phyloP scores from a whole-genome alignment of 495 filamentous ascomycete species.

The Neurospora sp. region DNA sequence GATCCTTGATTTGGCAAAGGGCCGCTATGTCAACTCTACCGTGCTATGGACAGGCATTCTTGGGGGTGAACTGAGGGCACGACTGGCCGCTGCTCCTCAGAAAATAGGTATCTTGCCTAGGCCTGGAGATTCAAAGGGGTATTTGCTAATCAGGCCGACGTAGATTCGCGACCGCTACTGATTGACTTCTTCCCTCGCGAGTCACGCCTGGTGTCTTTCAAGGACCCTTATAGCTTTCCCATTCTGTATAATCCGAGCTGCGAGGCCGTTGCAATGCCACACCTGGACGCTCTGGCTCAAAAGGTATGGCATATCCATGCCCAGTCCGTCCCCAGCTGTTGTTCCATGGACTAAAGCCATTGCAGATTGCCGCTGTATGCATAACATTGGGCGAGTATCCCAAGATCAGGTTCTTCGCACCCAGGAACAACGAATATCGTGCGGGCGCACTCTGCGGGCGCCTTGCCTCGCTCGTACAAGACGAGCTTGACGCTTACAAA shows the following conservation, averaged over 20 bases:
- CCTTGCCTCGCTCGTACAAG: slow-evolving; percentile 84
- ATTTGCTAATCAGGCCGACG: not conserved
- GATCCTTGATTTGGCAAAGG: slow-evolving; percentile 78
- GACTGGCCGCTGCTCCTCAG: slow-evolving; percentile 47
- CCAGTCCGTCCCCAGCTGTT: not conserved
- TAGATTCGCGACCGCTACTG: slow-evolving; percentile 56
- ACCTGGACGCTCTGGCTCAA: slow-evolving; percentile 73
- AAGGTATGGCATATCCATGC: slow-evolving; percentile 48
- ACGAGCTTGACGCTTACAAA: slow-evolving; percentile 77
- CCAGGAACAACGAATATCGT: slow-evolving; percentile 66
- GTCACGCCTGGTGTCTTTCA: slow-evolving; percentile 81
- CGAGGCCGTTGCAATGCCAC: slow-evolving; percentile 67
- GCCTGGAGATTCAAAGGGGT: not conserved
- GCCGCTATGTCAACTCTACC: slow-evolving; percentile 61
- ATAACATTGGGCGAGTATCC: slow-evolving; percentile 80
- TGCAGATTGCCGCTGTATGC: slow-evolving; percentile 72
- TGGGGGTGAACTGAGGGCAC: slow-evolving; percentile 28
- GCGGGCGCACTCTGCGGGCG: slow-evolving; percentile 77
- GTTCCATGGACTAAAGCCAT: slow-evolving; percentile 16
- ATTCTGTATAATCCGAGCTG: slow-evolving; percentile 85
- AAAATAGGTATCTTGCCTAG: slow-evolving; percentile 42
- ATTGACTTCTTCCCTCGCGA: slow-evolving; percentile 85
- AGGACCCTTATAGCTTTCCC: slow-evolving; percentile 91
- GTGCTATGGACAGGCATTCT: slow-evolving; percentile 71
- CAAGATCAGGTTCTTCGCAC: slow-evolving; percentile 79